Conservation (phyloP, 331 rosid genomes). For the Cydonia oblonga region DNA sequence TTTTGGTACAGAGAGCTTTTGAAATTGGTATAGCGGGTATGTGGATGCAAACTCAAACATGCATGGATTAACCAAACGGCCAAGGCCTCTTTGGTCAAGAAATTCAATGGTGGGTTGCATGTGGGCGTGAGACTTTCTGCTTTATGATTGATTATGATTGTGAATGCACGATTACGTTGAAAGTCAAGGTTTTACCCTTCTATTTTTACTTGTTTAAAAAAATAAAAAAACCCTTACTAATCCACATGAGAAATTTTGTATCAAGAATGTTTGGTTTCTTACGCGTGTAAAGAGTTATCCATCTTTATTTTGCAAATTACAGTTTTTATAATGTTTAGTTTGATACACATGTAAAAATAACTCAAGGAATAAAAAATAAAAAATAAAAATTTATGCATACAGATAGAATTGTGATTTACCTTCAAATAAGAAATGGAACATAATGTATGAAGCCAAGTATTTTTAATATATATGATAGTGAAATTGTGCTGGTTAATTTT, state of each 20-base stretch:
- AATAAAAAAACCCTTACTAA: background rate
- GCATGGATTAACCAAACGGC: background rate
- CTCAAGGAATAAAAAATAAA: too few species aligned
- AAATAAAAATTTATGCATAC: background rate
- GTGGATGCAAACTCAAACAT: conserved; percentile 1
- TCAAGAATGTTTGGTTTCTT: too few species aligned
- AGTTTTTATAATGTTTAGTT: too few species aligned
- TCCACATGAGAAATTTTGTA: background rate
- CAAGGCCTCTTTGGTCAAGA: conserved; percentile 17
- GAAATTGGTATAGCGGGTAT: conserved; percentile 30
- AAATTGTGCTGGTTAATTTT: too few species aligned
- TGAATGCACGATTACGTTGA: background rate
- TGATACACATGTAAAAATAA: too few species aligned
- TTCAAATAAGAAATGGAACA: background rate
- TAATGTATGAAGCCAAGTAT: background rate
- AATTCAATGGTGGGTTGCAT: conserved; percentile 35
- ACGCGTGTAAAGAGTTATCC: too few species aligned
- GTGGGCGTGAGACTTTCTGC: conserved; percentile 32
- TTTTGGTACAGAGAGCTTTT: conserved; percentile 12
- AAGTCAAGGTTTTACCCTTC: conserved; percentile 8
- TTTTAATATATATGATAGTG: too few species aligned
- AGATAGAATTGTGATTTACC: too few species aligned
- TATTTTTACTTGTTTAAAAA: background rate
- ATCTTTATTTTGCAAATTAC: too few species aligned
- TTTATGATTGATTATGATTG: conserved; percentile 27